phyloP scores from a whole-genome alignment of 2,329 filamentous ascomycete species.

The Thyridium curvatum region DNA sequence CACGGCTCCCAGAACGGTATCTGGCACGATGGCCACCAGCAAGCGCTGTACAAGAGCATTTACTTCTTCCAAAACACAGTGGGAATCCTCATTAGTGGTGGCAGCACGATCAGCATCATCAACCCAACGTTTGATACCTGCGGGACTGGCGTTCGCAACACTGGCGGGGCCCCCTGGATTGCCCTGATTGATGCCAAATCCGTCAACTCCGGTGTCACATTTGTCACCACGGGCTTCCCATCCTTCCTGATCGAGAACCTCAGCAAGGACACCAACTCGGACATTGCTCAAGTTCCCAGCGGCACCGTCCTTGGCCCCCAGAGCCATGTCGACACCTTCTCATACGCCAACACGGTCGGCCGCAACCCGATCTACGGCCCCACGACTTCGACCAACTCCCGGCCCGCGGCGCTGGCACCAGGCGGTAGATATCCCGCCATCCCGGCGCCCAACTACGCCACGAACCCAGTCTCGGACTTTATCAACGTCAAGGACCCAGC shows the following conservation, averaged over 20 bases:
- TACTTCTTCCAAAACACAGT: slow-evolving; percentile 35
- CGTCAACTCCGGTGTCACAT: slow-evolving; percentile 32
- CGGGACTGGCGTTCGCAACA: slow-evolving; percentile 27
- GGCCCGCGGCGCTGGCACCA: slow-evolving; percentile 28
- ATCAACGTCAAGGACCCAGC: slow-evolving; percentile 34
- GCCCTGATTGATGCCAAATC: slow-evolving; percentile 32
- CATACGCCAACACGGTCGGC: slow-evolving; percentile 34
- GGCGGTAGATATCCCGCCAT: slow-evolving; percentile 26
- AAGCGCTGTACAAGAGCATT: slow-evolving; percentile 35
- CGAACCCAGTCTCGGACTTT: slow-evolving; percentile 23
- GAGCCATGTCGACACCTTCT: slow-evolving; percentile 30
- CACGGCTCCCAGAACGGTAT: slow-evolving; percentile 27
- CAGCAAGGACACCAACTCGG: slow-evolving; percentile 28
- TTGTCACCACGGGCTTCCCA: slow-evolving; percentile 27
- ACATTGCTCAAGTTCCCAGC: slow-evolving; percentile 24
- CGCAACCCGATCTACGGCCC: slow-evolving; percentile 31
- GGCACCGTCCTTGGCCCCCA: slow-evolving; percentile 20
- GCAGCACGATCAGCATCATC: slow-evolving; percentile 31
- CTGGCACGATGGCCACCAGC: slow-evolving; percentile 34
- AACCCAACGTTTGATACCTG: slow-evolving; percentile 32
- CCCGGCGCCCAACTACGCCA: slow-evolving; percentile 31
- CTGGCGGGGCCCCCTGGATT: slow-evolving; percentile 30
- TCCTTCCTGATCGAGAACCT: slow-evolving; percentile 38
- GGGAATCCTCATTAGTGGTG: slow-evolving; percentile 28
- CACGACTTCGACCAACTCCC: slow-evolving; percentile 18